Conservation (phyloP, 2,329 filamentous ascomycete species). For the Cadophora luteo-olivacea region DNA sequence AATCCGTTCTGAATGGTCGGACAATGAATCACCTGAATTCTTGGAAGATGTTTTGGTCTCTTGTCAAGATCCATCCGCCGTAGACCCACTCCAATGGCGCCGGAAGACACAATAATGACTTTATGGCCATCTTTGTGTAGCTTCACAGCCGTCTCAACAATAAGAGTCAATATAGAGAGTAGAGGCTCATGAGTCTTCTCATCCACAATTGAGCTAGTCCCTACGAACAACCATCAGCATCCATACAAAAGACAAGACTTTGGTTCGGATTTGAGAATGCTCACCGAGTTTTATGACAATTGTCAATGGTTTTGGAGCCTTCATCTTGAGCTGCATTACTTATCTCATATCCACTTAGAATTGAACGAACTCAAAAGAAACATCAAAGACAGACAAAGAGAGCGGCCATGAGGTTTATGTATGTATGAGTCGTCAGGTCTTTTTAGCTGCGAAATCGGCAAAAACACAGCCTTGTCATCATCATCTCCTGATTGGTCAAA, state of each 20-base stretch:
- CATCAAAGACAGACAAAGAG: constrained; percentile 7
- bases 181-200: constrained; percentile 94
- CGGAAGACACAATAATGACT: constrained; percentile 95
- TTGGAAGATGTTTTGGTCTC: constrained; percentile 87
- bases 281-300: constrained; percentile 74
- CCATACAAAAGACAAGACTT: constrained; percentile 23
- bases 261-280: constrained; percentile 19
- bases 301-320: constrained; percentile 61
- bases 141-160: constrained; percentile 91
- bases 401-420: neutral
- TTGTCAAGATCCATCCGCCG: constrained; percentile 87
- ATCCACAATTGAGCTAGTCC: constrained; percentile 98
- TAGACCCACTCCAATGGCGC: constrained; percentile 93
- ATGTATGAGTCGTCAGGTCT: neutral
- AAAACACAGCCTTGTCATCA: constrained; percentile 16
- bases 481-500: constrained; percentile 7
- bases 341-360: constrained; percentile 4
- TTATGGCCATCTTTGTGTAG: constrained; percentile 89
- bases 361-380: neutral
- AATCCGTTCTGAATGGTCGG: neutral
- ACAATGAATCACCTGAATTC: constrained; percentile 71
- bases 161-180: constrained; percentile 86
- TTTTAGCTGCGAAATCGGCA: constrained; percentile 21
- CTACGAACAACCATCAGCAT: constrained; percentile 53
- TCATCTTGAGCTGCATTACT: constrained; percentile 50